phyloP scores from a whole-genome alignment of 352 stramenopile species.

The Phytophthora hibernalis region DNA sequence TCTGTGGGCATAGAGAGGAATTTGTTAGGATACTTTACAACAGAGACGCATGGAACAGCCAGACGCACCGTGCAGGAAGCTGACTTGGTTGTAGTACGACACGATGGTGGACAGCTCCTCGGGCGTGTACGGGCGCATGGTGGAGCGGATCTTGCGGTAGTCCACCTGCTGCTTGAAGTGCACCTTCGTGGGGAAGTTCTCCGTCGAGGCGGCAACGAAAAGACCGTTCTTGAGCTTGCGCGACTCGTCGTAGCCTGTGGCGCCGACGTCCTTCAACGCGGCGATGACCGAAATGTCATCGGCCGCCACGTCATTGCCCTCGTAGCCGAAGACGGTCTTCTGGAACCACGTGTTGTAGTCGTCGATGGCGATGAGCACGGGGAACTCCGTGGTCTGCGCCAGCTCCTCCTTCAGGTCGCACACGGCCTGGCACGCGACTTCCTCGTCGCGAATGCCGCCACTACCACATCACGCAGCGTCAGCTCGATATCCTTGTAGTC shows the following conservation, averaged over 20 bases:
- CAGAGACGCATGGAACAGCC: not conserved
- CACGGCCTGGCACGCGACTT: slow-evolving; percentile 81
- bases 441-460: slow-evolving; percentile 84
- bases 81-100: slow-evolving; percentile 88
- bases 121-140: slow-evolving; percentile 81
- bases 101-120: slow-evolving; percentile 80
- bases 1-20: slow-evolving; percentile 43
- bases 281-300: slow-evolving; percentile 86
- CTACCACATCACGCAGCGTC: slow-evolving; percentile 81
- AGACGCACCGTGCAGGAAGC: slow-evolving; percentile 69
- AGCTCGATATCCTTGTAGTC: slow-evolving; percentile 67
- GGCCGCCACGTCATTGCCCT: slow-evolving; percentile 74
- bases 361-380: slow-evolving; percentile 87
- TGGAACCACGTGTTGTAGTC: slow-evolving; percentile 92
- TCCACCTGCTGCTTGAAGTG: slow-evolving; percentile 87
- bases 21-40: slow-evolving; percentile 2
- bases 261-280: slow-evolving; percentile 72
- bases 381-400: slow-evolving; percentile 81
- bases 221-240: slow-evolving; percentile 83
- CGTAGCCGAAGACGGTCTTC: slow-evolving; percentile 89
- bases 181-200: slow-evolving; percentile 83
- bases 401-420: slow-evolving; percentile 84
- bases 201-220: slow-evolving; percentile 81
- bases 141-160: slow-evolving; percentile 75
- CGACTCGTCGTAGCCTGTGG: slow-evolving; percentile 60